Evolutionary conservation across 164 flowering plant genomes (phyloP).

Genomic region (Chimonanthus salicifolius): DNA sequence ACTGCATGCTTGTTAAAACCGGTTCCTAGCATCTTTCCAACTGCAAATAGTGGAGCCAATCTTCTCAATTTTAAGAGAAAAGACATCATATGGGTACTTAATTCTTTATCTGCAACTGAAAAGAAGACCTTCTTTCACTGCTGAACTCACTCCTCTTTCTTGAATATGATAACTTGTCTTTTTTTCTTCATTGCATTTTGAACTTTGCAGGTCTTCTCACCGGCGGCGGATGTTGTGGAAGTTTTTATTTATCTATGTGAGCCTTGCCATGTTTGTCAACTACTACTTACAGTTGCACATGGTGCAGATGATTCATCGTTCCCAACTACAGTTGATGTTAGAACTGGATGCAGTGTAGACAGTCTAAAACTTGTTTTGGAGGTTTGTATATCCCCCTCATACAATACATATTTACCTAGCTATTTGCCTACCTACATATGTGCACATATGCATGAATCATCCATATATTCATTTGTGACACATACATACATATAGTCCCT

Average conservation of each 20-base stretch:
- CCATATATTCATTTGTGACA: too few species aligned
- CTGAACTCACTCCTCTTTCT: constrained; percentile 3
- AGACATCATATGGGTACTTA: constrained; percentile 69
- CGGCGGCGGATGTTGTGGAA: constrained; percentile 86
- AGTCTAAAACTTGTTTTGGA: constrained; percentile 86
- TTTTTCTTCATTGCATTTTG: constrained; percentile 7
- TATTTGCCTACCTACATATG: too few species aligned
- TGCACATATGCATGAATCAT: too few species aligned
- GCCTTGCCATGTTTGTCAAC: constrained; percentile 98
- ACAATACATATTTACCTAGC: too few species aligned
- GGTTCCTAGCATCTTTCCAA: constrained; percentile 43
- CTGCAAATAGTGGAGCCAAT: constrained; percentile 41
- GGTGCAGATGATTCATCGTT: constrained; percentile 93
- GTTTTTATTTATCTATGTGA: constrained; percentile 80
- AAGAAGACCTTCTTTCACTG: neutral
- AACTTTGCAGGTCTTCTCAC: constrained; percentile 68
- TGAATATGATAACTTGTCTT: neutral
- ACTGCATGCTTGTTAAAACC: constrained; percentile 76
- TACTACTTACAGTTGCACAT: constrained; percentile 89
- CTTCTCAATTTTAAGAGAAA: constrained; percentile 78
- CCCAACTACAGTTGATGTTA: constrained; percentile 85
- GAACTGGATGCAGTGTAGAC: constrained; percentile 75
- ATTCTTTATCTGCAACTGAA: neutral
- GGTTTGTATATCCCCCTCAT: constrained; percentile 44
- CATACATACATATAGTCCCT: too few species aligned